Percentiles rank a stretch among this genome's conserved stretches.
phyloP scores from a whole-genome alignment of 345 rosid genomes.

The Schrenkiella parvula region DNA sequence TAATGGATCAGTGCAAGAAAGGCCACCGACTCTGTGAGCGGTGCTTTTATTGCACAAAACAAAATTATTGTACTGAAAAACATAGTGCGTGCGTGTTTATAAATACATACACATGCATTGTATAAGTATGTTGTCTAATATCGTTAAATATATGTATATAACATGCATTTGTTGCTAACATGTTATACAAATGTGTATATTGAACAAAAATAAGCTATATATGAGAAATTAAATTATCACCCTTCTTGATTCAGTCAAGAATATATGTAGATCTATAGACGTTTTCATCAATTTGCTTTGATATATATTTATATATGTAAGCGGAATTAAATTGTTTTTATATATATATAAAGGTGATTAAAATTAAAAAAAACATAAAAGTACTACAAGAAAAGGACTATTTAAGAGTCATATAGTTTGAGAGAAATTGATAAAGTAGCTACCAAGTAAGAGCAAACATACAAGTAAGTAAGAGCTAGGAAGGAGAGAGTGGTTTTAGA shows the following conservation, averaged over 20 bases:
- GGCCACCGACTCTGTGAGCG: constrained; percentile 26
- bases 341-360: no score
- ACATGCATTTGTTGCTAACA: neutral
- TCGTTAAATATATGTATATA: neutral
- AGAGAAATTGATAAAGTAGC: no score
- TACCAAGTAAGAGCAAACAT: no score
- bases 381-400: no score
- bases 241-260: no score
- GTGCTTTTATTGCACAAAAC: constrained; percentile 28
- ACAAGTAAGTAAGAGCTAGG: no score
- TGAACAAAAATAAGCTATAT: no score
- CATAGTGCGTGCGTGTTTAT: constrained; percentile 23
- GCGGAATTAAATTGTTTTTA: no score
- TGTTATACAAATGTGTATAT: neutral
- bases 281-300: neutral
- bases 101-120: constrained; percentile 23
- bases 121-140: neutral
- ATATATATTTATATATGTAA: no score
- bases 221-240: neutral
- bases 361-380: no score
- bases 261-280: neutral
- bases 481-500: no score
- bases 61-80: constrained; percentile 13
- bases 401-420: no score
- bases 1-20: constrained; percentile 12